Evolutionary conservation across 371 early-diverging fungal species (phyloP).

Genomic region (Sporodiniella umbellata): DNA sequence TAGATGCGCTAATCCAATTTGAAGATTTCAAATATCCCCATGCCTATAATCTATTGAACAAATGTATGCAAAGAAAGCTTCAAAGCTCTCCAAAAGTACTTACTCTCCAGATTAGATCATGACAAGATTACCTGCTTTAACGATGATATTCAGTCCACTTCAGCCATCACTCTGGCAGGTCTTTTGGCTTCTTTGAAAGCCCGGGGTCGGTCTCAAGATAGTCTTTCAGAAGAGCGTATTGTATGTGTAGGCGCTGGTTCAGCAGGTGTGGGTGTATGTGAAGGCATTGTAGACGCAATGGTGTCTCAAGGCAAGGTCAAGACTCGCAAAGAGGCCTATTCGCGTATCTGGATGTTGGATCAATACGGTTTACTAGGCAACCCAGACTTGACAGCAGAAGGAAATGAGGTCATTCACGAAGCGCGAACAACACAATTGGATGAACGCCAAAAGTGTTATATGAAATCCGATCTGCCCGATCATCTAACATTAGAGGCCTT

Average conservation of each 20-base stretch:
- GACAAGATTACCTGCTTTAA: conserved; percentile 63
- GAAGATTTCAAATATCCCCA: conserved; percentile 56
- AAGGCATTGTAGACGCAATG: conserved; percentile 61
- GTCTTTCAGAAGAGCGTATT: conserved; percentile 41
- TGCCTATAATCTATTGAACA: conserved; percentile 62
- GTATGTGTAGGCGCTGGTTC: conserved; percentile 67
- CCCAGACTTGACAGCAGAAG: conserved; percentile 22
- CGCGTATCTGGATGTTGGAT: conserved; percentile 57
- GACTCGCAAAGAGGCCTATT: conserved; percentile 55
- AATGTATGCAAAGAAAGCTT: conserved; percentile 31
- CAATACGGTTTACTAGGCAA: conserved; percentile 53
- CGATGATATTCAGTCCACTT: conserved; percentile 68
- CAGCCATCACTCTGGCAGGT: conserved; percentile 61
- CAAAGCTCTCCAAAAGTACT: background rate
- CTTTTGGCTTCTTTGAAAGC: conserved; percentile 58
- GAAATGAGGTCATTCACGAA: background rate
- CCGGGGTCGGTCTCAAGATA: conserved; percentile 40
- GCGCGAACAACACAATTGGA: conserved; percentile 30
- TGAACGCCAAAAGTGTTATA: conserved; percentile 50
- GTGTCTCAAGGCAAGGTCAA: conserved; percentile 54
- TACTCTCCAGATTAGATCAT: conserved; percentile 25
- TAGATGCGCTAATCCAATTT: conserved; percentile 52
- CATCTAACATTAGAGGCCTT: conserved; percentile 53
- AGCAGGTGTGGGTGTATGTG: conserved; percentile 68
- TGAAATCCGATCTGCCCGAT: conserved; percentile 50